Percentiles rank a stretch among this genome's conserved stretches.
Evolutionary conservation across 768 basidiomycete species (phyloP).

Genomic region (Mycena chlorophos): DNA sequence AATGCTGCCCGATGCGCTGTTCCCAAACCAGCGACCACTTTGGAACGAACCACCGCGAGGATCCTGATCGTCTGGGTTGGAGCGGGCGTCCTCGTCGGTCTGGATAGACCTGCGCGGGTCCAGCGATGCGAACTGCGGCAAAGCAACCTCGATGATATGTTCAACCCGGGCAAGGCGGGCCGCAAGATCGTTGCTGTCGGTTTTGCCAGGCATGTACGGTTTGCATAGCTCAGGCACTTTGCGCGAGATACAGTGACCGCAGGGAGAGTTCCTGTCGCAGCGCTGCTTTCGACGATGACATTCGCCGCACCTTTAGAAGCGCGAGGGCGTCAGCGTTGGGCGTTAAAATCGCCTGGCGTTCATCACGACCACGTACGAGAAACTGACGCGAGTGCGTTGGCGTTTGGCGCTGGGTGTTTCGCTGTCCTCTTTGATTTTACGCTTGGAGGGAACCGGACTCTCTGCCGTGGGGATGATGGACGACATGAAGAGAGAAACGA

Average conservation of each 20-base stretch:
- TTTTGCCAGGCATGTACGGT: slow-evolving; percentile 84
- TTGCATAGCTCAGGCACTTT: slow-evolving; percentile 88
- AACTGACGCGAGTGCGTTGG: too few relatives aligned
- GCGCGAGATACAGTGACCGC: slow-evolving; percentile 69
- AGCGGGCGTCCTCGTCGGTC: slow-evolving; percentile 65
- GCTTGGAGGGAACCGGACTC: not conserved
- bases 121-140: slow-evolving; percentile 69
- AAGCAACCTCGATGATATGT: slow-evolving; percentile 75
- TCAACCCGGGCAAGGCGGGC: slow-evolving; percentile 75
- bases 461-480: slow-evolving; percentile 11
- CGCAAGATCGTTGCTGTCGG: slow-evolving; percentile 80
- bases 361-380: too few relatives aligned
- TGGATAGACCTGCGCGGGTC: slow-evolving; percentile 37
- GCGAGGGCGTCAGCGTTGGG: too few relatives aligned
- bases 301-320: too few relatives aligned
- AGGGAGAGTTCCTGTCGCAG: slow-evolving; percentile 17
- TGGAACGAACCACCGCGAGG: slow-evolving; percentile 75
- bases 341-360: too few relatives aligned
- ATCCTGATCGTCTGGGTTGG: slow-evolving; percentile 77
- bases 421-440: not conserved
- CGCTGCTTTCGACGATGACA: not conserved
- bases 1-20: slow-evolving; percentile 80
- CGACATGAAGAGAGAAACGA: slow-evolving; percentile 23
- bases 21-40: slow-evolving; percentile 85
- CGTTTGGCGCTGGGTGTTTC: too few relatives aligned